A percentile compares a stretch with the other conserved stretches of the same genome.
Evolutionary conservation across 208 protist species (phyloP).

Genomic region (Wallacemonas sp.): DNA sequence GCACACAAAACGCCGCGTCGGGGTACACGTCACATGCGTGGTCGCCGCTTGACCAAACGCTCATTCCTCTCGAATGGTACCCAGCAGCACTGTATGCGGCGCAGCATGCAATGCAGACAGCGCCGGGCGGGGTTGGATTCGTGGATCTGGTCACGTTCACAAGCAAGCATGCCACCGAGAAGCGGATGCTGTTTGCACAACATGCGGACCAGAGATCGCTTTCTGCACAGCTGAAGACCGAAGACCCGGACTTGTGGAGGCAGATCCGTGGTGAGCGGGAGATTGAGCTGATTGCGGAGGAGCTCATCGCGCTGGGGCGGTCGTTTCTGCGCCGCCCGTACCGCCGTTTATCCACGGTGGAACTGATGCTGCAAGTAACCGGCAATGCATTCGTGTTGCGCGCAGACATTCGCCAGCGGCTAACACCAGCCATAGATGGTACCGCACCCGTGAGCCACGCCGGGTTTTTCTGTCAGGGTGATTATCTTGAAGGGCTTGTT

Average conservation of each 20-base stretch:
- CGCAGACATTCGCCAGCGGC: conserved; percentile 17
- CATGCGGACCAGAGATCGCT: conserved; percentile 14
- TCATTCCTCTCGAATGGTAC: conserved; percentile 65
- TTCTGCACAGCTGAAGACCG: conserved; percentile 13
- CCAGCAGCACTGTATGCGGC: conserved; percentile 16
- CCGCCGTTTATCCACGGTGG: conserved; percentile 59
- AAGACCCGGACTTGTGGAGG: conserved; percentile 14
- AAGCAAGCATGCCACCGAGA: conserved; percentile 31
- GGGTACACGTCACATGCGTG: conserved; percentile 21
- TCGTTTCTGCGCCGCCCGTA: conserved; percentile 72
- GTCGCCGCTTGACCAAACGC: conserved; percentile 72
- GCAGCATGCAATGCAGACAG: background rate
- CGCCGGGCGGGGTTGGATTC: conserved; percentile 12
- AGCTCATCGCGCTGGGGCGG: conserved; percentile 45
- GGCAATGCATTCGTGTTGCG: conserved; percentile 58
- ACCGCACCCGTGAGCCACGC: conserved; percentile 13
- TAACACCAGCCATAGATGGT: background rate
- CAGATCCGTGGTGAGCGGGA: conserved; percentile 46
- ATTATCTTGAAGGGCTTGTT: conserved; percentile 69
- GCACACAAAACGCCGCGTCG: background rate
- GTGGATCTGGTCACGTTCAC: conserved; percentile 23
- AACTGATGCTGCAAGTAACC: conserved; percentile 70
- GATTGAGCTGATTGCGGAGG: conserved; percentile 49
- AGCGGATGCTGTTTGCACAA: conserved; percentile 25
- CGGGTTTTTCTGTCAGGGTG: conserved; percentile 59